These are phyloP conservation scores for Penicillium fimorum DNA, from an alignment of 495 filamentous ascomycete species.

Conservation along the genomic window DNA sequence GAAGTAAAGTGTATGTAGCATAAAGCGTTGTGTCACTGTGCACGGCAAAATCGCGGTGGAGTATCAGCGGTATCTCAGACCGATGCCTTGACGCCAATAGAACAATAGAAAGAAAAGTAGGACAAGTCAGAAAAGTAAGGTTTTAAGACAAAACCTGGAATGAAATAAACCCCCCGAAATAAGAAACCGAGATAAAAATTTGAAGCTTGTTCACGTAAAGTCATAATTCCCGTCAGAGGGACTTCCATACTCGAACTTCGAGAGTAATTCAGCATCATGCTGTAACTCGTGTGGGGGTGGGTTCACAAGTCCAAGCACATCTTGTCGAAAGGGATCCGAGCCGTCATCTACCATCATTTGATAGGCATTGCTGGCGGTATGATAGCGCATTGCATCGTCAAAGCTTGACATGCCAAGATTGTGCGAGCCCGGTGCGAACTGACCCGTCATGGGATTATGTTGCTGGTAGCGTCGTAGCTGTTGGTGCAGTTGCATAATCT, in stretches of 20 bases:
- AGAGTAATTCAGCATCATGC: conserved; percentile 43
- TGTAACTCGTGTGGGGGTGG: conserved; percentile 43
- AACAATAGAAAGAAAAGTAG: background rate
- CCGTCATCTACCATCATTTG: conserved; percentile 49
- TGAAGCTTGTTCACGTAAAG: conserved; percentile 32
- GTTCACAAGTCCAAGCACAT: conserved; percentile 43
- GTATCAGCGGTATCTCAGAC: conserved; percentile 4
- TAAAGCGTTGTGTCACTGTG: background rate
- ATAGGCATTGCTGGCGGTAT: conserved; percentile 40
- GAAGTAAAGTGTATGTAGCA: background rate
- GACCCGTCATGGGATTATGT: conserved; percentile 38
- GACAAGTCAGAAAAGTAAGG: background rate
- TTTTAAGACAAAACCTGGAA: background rate
- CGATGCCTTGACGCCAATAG: conserved; percentile 6
- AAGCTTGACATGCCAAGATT: conserved; percentile 35
- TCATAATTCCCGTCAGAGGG: conserved; percentile 42
- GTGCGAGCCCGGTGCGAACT: conserved; percentile 33
- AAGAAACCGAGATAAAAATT: conserved; percentile 10
- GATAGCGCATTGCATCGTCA: conserved; percentile 43
- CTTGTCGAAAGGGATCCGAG: conserved; percentile 40
- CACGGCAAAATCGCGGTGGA: conserved; percentile 4
- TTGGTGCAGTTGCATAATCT: conserved; percentile 45
- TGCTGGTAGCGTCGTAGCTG: conserved; percentile 41
- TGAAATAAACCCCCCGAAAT: conserved; percentile 1
- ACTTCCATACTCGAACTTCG: conserved; percentile 45